Evolutionary conservation across 2,329 filamentous ascomycete species (phyloP), one percentile per base, ranked within the genome.

Genomic region (Penicillium nordicum): DNA sequence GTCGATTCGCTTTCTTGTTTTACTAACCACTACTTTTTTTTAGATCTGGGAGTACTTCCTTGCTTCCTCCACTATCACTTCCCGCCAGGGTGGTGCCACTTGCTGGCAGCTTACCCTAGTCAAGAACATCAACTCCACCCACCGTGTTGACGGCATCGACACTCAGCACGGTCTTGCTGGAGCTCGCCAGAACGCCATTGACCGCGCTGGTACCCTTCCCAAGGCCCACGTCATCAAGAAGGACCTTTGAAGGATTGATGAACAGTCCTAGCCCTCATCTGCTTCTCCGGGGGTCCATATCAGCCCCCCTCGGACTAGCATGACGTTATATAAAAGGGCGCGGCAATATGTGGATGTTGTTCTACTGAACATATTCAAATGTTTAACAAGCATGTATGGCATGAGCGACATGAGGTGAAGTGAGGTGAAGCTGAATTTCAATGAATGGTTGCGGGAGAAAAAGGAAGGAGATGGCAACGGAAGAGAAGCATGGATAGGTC

Each of bases 41-140:
- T 41, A 50, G 47, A 94, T 94, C 73, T 95, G 91, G 91, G 90
- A 95, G 72, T 91, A 86, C 77, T 96, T 96, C 85, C 84, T 95
- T 59, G 89, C 90, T 61, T 92, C 86, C 75, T 90, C 89, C 18
- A 90, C 87, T 71, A 95, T 96, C 73, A 85, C 84, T 69, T 90
- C 90, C 27, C 87, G 91, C 71, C 90, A 95, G 76, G 91, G 91
- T 64, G 82, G 83, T 64, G 91, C 90, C 54, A 91, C 89, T 32
- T 94, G 90, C 82, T 95, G 86, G 80, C 91, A 95, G 79, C 89
- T 96, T 68, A 87, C 87, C 18, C 79, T 91, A 57, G 88, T 93
- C 74, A 95, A 95, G 85, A 95, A 95, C 79, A 82, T 95, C 76
- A 95, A 95, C 80, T 86, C 88, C 36, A 90, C 85, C 32, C 90